Conservation (phyloP, 352 stramenopile species). For the Phytophthora syringae region DNA sequence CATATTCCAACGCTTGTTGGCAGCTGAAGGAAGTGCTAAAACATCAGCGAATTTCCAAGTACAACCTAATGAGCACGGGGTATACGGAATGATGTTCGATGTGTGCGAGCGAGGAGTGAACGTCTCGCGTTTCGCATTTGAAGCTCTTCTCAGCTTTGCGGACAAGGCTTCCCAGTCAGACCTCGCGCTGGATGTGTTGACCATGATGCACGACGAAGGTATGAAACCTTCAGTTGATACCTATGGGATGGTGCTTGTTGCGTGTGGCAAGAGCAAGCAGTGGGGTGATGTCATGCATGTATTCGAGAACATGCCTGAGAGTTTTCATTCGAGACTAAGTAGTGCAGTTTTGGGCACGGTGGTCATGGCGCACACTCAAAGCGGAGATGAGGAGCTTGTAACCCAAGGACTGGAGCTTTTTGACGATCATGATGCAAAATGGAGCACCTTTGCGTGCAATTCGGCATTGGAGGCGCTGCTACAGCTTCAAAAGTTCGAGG, state of each 20-base stretch:
- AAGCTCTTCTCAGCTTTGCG: slow-evolving; percentile 63
- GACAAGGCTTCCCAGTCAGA: slow-evolving; percentile 55
- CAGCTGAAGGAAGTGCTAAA: slow-evolving; percentile 49
- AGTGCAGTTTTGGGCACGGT: slow-evolving; percentile 43
- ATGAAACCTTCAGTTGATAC: slow-evolving; percentile 52
- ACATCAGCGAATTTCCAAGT: slow-evolving; percentile 65
- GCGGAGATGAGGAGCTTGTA: slow-evolving; percentile 26
- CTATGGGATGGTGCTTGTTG: slow-evolving; percentile 63
- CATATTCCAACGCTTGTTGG: slow-evolving; percentile 76
- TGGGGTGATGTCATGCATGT: slow-evolving; percentile 56
- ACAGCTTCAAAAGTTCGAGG: slow-evolving; percentile 43
- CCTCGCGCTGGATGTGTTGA: slow-evolving; percentile 54
- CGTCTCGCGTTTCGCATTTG: slow-evolving; percentile 64
- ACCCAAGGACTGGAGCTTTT: slow-evolving; percentile 49
- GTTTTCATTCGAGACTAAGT: slow-evolving; percentile 36
- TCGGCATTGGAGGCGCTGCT: slow-evolving; percentile 50
- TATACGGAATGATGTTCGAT: slow-evolving; percentile 54
- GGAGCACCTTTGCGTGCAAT: slow-evolving; percentile 66
- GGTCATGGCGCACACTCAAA: slow-evolving; percentile 66
- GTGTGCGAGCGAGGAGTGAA: slow-evolving; percentile 49
- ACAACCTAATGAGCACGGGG: slow-evolving; percentile 34
- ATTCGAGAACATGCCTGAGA: slow-evolving; percentile 52
- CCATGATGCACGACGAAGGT: slow-evolving; percentile 40
- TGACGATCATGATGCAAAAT: slow-evolving; percentile 31
- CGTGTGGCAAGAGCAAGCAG: slow-evolving; percentile 58